Evolutionary conservation across 805 yeast species (phyloP), one percentile per base, ranked within the genome.

Genomic region (Candida arabinofermentans): DNA sequence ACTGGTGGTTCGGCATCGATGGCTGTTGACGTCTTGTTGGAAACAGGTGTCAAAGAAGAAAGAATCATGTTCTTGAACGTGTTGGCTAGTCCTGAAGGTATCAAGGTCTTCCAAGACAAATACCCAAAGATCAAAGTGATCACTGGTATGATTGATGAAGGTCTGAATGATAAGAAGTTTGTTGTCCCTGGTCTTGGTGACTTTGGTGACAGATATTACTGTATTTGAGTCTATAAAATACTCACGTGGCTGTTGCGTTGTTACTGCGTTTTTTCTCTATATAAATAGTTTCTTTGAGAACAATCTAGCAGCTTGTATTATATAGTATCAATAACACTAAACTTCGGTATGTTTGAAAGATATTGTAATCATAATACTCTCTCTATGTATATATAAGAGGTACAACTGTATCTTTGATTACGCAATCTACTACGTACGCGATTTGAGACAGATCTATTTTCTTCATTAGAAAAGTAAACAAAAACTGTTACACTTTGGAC

Each of bases 1-100:
- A 93, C 99, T 16, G 99, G 99, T 52, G 99, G 99, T 38, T 86
- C 96, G 47, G 99, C 98, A 16, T 79, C 88, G 65, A 86, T 90
- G 93, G 99, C 98, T 13, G 87, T 90, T 14, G 96, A 93, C 47
- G 97, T 93, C 14, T 70, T 93, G 57, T 71, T 86, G 44, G 72
- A 80, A 41, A 78, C 93, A 58, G 98, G 99, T 39, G 98, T 91
- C 36, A 80, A 80, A 43, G 83, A 81, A 53, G 90, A 89, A 48
- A 79, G 95, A 59, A 93, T 93, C 52, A 74, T 88, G 62, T 93
- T 93, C 61, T 72, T 93, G 65, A 93, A 93, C 66, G 75, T 93
- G 58, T 79, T 93, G 59, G 91, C 97, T 30, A 83, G 96, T 32
- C 96, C 97, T 45, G 98, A 91, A 61, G 99, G 99, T 43, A 81